Conservation (phyloP, 148 eudicot genomes). For the Rhododendron vialii region DNA sequence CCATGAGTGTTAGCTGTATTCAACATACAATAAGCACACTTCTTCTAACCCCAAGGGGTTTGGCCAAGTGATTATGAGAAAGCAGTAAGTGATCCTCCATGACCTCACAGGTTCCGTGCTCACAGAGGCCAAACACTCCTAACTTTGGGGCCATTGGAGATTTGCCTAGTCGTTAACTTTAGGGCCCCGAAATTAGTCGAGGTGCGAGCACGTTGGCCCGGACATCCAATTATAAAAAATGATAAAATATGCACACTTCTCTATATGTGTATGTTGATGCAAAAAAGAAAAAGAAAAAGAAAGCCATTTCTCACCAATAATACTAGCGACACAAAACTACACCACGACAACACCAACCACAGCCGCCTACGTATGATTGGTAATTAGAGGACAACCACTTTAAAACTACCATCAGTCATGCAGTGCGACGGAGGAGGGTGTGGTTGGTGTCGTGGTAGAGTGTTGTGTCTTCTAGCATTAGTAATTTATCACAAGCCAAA, state of each 20-base stretch:
- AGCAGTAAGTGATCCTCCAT: no score
- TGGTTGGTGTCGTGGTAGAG: background rate
- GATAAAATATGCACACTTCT: background rate
- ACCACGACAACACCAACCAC: no score
- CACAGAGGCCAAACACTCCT: background rate
- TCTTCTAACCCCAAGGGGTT: background rate
- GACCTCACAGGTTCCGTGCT: no score
- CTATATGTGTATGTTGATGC: background rate
- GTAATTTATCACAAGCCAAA: no score
- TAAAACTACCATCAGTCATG: background rate
- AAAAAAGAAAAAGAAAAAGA: background rate
- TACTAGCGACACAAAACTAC: background rate
- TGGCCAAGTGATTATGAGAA: background rate
- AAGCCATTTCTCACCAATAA: background rate
- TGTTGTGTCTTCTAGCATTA: no score
- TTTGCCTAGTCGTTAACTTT: no score
- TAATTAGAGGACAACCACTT: background rate
- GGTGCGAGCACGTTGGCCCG: no score
- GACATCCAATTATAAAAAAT: no score
- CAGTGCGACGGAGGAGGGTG: background rate
- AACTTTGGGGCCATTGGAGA: no score
- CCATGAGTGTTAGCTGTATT: background rate
- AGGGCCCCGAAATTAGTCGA: no score
- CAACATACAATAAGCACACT: background rate
- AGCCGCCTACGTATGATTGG: background rate